phyloP scores from a whole-genome alignment of 2,329 filamentous ascomycete genomes.

The Cladosporium colombiae region DNA sequence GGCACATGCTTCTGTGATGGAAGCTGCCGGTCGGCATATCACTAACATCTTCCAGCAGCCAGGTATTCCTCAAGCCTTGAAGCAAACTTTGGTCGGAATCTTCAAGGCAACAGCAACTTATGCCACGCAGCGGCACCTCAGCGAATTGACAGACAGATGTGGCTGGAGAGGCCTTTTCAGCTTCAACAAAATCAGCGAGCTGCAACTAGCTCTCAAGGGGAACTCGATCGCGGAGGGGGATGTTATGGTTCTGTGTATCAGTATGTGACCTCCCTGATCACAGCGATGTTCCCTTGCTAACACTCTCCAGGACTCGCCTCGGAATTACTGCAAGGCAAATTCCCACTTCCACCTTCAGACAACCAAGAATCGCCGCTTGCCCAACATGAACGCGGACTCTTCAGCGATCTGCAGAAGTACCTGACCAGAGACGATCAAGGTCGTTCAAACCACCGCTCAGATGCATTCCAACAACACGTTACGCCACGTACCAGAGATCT shows the following conservation, averaged over 20 bases:
- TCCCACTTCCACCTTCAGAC: background rate
- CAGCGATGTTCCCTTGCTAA: background rate
- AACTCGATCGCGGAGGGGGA: slow-evolving; percentile 18
- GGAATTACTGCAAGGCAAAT: slow-evolving; percentile 1
- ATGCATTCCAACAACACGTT: background rate
- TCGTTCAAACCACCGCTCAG: background rate
- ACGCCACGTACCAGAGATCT: background rate
- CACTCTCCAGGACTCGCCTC: background rate
- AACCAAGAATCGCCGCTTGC: background rate
- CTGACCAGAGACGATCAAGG: background rate
- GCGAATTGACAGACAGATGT: slow-evolving; percentile 5
- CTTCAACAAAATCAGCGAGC: slow-evolving; percentile 13
- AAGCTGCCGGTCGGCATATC: background rate
- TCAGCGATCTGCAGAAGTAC: background rate
- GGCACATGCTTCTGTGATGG: slow-evolving; percentile 1
- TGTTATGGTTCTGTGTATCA: slow-evolving; percentile 15
- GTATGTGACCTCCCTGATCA: background rate
- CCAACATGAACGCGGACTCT: background rate
- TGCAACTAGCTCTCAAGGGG: slow-evolving; percentile 1
- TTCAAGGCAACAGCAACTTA: slow-evolving; percentile 6
- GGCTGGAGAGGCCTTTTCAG: slow-evolving; percentile 12
- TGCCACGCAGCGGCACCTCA: background rate
- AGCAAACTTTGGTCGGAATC: background rate
- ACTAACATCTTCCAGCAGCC: background rate
- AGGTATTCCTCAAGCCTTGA: background rate